A percentile compares a stretch with the other conserved stretches of the same genome.
phyloP scores from a whole-genome alignment of 768 basidiomycete genomes.

The Hemileccinum rubropunctum region DNA sequence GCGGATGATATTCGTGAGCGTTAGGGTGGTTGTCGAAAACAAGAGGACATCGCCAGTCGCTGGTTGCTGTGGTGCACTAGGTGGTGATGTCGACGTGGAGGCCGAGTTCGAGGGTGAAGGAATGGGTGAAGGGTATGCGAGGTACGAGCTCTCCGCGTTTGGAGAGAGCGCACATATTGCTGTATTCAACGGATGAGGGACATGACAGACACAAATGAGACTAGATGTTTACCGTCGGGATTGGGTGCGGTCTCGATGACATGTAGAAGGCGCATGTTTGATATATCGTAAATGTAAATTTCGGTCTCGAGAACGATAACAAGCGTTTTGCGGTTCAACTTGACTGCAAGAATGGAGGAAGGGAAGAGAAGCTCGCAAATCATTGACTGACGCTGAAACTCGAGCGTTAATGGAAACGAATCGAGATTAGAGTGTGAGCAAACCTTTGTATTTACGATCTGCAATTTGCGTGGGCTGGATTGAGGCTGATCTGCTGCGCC shows the following conservation, averaged over 20 bases:
- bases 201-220: background rate
- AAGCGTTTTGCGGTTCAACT: constrained; percentile 94
- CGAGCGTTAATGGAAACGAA: background rate
- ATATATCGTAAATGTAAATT: constrained; percentile 99
- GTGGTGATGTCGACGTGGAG: constrained; percentile 36
- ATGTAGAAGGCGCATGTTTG: constrained; percentile 95
- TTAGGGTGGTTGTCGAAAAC: constrained; percentile 89
- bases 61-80: constrained; percentile 41
- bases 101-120: constrained; percentile 73
- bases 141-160: constrained; percentile 87
- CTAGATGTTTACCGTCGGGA: constrained; percentile 68
- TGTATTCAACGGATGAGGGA: constrained; percentile 30
- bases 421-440: constrained; percentile 15
- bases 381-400: constrained; percentile 84
- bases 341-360: constrained; percentile 94
- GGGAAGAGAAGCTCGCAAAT: constrained; percentile 99
- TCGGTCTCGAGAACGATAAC: constrained; percentile 96
- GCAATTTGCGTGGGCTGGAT: constrained; percentile 88
- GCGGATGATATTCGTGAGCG: constrained; percentile 92
- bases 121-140: constrained; percentile 94
- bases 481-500: constrained; percentile 92
- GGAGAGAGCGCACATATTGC: constrained; percentile 95
- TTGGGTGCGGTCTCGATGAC: constrained; percentile 97
- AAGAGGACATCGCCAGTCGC: constrained; percentile 83
- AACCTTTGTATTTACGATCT: constrained; percentile 99